phyloP scores from a whole-genome alignment of 768 basidiomycete genomes.

The Ramaria sp. region DNA sequence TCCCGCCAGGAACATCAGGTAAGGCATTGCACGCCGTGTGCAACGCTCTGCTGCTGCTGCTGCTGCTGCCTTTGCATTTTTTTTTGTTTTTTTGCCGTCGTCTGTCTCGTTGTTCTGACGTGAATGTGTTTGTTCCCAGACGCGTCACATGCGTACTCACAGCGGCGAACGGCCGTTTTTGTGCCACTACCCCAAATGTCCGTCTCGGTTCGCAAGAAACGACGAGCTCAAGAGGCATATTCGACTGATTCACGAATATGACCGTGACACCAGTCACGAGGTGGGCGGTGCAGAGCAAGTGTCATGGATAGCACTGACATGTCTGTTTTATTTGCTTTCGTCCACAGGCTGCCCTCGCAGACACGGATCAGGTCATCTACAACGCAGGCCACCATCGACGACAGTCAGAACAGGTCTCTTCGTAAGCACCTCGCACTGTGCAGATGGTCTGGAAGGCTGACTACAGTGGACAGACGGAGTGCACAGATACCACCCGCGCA shows the following conservation, averaged over 20 bases:
- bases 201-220: constrained; percentile 95
- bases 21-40: too few species aligned
- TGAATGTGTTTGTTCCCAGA: too few species aligned
- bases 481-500: background rate
- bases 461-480: background rate
- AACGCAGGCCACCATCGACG: background rate
- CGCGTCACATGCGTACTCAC: constrained; percentile 95
- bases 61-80: too few species aligned
- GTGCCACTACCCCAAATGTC: constrained; percentile 88
- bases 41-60: too few species aligned
- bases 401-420: background rate
- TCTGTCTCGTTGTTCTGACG: too few species aligned
- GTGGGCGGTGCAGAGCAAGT: too few species aligned
- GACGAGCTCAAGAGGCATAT: constrained; percentile 92
- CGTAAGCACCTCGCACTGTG: background rate
- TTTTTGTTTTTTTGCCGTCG: too few species aligned
- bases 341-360: constrained; percentile 4
- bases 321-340: background rate
- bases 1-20: constrained; percentile 95
- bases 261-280: background rate
- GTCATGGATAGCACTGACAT: too few species aligned
- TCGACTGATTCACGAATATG: constrained; percentile 4
- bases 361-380: constrained; percentile 6
- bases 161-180: constrained; percentile 97
- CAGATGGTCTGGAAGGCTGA: background rate